Evolutionary conservation across 805 yeast genomes (phyloP).

Genomic region (Wickerhamiella lipophila): DNA sequence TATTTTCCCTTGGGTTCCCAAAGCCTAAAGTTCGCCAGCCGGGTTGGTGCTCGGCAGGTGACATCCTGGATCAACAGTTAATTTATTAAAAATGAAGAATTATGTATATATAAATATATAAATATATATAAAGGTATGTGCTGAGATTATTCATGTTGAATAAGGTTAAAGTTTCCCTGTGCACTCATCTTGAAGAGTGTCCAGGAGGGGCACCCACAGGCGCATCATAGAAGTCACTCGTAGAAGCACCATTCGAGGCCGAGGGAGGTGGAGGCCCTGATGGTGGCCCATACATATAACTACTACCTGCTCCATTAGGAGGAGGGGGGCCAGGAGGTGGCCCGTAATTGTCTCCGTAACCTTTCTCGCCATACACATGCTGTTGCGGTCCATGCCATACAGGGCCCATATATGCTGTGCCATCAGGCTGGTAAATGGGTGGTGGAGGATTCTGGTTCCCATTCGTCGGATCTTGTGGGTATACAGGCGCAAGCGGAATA

Average conservation of each 20-base stretch:
- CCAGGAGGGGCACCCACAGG: not conserved
- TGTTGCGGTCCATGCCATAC: slow-evolving; percentile 1
- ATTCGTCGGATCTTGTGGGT: slow-evolving; percentile 1
- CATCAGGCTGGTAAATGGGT: slow-evolving; percentile 9
- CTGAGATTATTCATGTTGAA: not conserved
- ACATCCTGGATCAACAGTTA: slow-evolving; percentile 31
- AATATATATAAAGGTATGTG: too few species aligned
- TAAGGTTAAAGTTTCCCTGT: not conserved
- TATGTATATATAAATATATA: too few species aligned
- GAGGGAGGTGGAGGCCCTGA: slow-evolving; percentile 3
- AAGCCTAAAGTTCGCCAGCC: slow-evolving; percentile 45
- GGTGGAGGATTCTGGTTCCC: not conserved
- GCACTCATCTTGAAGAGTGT: not conserved
- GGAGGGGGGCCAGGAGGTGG: slow-evolving; percentile 10
- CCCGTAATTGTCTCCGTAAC: not conserved
- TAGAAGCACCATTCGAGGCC: not conserved
- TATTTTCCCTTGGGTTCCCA: slow-evolving; percentile 94
- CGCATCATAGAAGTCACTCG: not conserved
- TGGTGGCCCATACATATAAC: slow-evolving; percentile 5
- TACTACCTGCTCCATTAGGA: not conserved
- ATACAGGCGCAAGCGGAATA: slow-evolving; percentile 7
- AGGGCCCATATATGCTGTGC: slow-evolving; percentile 5
- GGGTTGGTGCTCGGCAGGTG: slow-evolving; percentile 46
- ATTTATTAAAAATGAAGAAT: too few species aligned
- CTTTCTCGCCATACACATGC: slow-evolving; percentile 5